phyloP scores from a whole-genome alignment of 1,284 basidiomycete species.

The Xerocomus nothofagi region DNA sequence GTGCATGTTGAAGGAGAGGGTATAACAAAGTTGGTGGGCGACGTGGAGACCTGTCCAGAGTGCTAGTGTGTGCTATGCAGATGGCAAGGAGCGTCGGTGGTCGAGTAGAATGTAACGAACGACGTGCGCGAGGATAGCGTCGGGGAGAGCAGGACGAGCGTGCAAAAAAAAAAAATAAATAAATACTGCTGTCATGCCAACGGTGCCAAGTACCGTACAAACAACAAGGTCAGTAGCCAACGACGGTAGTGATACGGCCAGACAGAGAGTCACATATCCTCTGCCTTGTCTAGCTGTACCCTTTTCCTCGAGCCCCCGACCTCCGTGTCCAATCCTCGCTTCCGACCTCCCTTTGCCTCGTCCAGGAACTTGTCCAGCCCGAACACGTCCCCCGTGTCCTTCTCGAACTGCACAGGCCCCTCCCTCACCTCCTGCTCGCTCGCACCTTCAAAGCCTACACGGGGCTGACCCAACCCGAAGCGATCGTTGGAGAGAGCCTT shows the following conservation, averaged over 20 bases:
- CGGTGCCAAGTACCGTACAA: constrained; percentile 10
- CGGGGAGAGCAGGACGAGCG: not conserved
- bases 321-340: constrained; percentile 80
- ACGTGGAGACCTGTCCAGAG: not conserved
- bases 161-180: constrained; percentile 18
- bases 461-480: constrained; percentile 87
- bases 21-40: no score
- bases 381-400: constrained; percentile 96
- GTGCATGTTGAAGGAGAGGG: constrained; percentile 27
- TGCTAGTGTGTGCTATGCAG: not conserved
- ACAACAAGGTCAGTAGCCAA: not conserved
- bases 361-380: constrained; percentile 97
- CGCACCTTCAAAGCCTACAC: constrained; percentile 87
- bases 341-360: constrained; percentile 92
- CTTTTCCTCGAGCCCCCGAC: constrained; percentile 71
- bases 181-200: constrained; percentile 23
- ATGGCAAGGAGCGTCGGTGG: constrained; percentile 20
- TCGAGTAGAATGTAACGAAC: constrained; percentile 1
- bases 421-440: constrained; percentile 79
- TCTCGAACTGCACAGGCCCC: constrained; percentile 99
- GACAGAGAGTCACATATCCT: constrained; percentile 47
- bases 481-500: constrained; percentile 91
- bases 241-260: not conserved
- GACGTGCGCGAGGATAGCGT: not conserved
- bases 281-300: constrained; percentile 68